Evolutionary conservation across 164 flowering plant genomes (phyloP).

Genomic region (Cinnamomum micranthum): DNA sequence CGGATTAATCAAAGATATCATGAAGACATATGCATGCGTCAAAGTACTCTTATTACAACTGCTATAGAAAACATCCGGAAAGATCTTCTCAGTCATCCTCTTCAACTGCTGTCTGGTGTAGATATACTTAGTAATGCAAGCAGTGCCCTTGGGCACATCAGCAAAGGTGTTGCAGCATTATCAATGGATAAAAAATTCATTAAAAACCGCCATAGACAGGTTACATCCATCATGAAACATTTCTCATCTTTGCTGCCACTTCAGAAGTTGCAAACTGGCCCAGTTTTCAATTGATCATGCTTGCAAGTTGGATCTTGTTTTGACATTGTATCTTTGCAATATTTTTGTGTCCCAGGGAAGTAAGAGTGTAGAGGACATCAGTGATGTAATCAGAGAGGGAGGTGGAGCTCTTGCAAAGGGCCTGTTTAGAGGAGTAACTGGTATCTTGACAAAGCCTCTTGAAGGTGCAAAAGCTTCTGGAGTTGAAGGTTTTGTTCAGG

Average conservation of each 20-base stretch:
- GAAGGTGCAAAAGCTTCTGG: constrained; percentile 99
- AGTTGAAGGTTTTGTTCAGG: constrained; percentile 98
- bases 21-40: constrained; percentile 79
- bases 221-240: constrained; percentile 17
- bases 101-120: constrained; percentile 93
- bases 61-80: constrained; percentile 74
- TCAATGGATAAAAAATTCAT: constrained; percentile 99
- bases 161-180: constrained; percentile 97
- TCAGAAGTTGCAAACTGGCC: not conserved
- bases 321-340: constrained; percentile 1
- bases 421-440: constrained; percentile 90
- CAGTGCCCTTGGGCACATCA: constrained; percentile 99
- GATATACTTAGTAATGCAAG: constrained; percentile 99
- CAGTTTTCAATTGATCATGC: too few species aligned
- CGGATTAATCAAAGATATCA: constrained; percentile 77
- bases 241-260: not conserved
- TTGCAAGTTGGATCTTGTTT: too few species aligned
- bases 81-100: constrained; percentile 96
- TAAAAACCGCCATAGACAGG: constrained; percentile 94
- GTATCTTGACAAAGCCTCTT: constrained; percentile 95
- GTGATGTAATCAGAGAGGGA: constrained; percentile 94
- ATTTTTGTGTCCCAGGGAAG: constrained; percentile 42
- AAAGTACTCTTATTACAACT: constrained; percentile 65
- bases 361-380: constrained; percentile 86
- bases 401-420: constrained; percentile 99